Conservation (phyloP, 352 stramenopile species). For the Peronospora belbahrii region DNA sequence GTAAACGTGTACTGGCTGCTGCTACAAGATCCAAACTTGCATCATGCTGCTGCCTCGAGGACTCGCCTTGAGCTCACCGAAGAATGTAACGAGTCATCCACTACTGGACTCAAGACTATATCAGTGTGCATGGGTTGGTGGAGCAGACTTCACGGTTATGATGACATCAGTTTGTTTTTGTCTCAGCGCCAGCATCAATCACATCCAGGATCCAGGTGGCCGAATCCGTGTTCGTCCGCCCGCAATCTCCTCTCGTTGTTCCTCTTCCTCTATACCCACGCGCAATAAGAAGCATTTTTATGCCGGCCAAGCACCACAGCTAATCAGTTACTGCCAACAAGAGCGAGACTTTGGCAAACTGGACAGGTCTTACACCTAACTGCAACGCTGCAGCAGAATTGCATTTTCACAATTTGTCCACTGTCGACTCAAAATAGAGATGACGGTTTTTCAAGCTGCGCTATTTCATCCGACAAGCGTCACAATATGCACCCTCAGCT, state of each 20-base stretch:
- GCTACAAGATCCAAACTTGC: slow-evolving; percentile 27
- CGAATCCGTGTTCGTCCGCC: no score
- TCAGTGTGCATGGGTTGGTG: not conserved
- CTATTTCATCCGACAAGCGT: slow-evolving; percentile 24
- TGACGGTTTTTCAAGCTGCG: slow-evolving; percentile 21
- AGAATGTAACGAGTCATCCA: slow-evolving; percentile 17
- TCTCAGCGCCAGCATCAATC: slow-evolving; percentile 43
- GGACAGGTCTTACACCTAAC: not conserved
- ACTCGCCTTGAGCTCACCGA: slow-evolving; percentile 18
- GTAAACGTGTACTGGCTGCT: slow-evolving; percentile 67
- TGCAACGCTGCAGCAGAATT: no score
- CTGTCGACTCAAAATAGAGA: slow-evolving; percentile 3
- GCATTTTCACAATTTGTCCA: no score
- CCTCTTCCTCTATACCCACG: slow-evolving; percentile 44
- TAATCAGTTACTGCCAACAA: not conserved
- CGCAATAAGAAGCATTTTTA: no score
- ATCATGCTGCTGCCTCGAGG: slow-evolving; percentile 9
- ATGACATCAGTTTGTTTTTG: slow-evolving; percentile 9
- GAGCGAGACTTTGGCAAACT: not conserved
- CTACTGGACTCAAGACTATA: slow-evolving; percentile 6
- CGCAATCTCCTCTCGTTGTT: no score
- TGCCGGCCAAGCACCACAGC: no score
- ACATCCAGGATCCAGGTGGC: slow-evolving; percentile 84
- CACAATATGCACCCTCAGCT: slow-evolving; percentile 21
- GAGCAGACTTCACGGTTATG: not conserved